Evolutionary conservation across 2,329 filamentous ascomycete genomes (phyloP).

Genomic region (Scorias spongiosa): DNA sequence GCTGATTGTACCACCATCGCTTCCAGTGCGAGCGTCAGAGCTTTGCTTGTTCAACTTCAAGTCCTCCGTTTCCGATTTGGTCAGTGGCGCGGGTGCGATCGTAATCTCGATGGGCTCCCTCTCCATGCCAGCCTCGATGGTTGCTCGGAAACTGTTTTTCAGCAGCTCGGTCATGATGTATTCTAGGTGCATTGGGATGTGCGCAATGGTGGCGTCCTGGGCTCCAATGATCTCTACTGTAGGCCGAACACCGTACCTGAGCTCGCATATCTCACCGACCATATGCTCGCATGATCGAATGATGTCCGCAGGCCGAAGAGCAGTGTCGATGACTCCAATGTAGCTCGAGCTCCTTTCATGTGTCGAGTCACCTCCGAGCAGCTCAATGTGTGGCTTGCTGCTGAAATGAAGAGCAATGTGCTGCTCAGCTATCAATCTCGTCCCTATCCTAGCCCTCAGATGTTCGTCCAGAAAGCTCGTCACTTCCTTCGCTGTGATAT

Average conservation of each 20-base stretch:
- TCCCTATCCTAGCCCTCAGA: constrained; percentile 83
- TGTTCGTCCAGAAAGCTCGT: constrained; percentile 88
- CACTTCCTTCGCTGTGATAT: constrained; percentile 70
- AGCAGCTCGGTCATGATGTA: constrained; percentile 94
- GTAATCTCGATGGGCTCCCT: constrained; percentile 79
- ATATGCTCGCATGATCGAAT: constrained; percentile 76
- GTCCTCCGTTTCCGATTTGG: constrained; percentile 25
- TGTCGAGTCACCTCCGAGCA: constrained; percentile 26
- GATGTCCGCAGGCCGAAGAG: constrained; percentile 63
- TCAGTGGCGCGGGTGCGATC: constrained; percentile 52
- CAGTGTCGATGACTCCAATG: constrained; percentile 91
- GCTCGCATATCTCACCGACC: constrained; percentile 89
- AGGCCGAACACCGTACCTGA: constrained; percentile 84
- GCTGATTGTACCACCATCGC: constrained; percentile 11
- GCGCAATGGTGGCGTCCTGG: constrained; percentile 75
- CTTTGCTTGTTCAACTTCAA: constrained; percentile 6
- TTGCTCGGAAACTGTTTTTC: constrained; percentile 92
- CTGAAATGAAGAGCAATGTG: constrained; percentile 79
- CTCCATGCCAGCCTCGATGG: constrained; percentile 68
- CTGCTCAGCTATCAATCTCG: constrained; percentile 85
- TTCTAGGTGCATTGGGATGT: constrained; percentile 89
- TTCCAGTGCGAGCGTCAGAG: constrained; percentile 5
- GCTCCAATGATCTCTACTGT: constrained; percentile 69
- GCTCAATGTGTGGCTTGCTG: constrained; percentile 54
- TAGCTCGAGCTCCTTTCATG: constrained; percentile 40